Evolutionary conservation across 2,329 filamentous ascomycete species (phyloP).

Genomic region (Ceratocystis albifundus): DNA sequence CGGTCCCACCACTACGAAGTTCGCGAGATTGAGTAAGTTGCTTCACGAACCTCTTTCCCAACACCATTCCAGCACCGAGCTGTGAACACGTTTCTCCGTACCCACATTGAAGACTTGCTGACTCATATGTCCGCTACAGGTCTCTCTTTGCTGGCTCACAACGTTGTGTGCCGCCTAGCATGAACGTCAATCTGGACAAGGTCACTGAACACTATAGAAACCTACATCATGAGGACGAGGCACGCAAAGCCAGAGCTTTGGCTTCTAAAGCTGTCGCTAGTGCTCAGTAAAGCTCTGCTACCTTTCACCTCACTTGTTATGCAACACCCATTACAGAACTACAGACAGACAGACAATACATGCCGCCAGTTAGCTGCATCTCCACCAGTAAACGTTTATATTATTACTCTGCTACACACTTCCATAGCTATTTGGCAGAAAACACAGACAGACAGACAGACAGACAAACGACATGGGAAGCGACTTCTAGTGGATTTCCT

Average conservation of each 20-base stretch:
- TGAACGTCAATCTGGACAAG: constrained; percentile 40
- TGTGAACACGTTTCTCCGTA: too few species aligned
- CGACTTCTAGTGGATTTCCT: not conserved
- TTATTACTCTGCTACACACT: not conserved
- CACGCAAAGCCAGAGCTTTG: constrained; percentile 42
- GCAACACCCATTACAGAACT: constrained; percentile 1
- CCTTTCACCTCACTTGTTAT: not conserved
- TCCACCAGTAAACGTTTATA: constrained; percentile 1
- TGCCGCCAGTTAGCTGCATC: constrained; percentile 6
- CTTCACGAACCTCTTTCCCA: not conserved
- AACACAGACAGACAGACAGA: not conserved
- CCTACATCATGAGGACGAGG: constrained; percentile 44
- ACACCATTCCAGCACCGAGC: not conserved
- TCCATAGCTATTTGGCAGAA: not conserved
- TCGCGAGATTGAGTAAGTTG: constrained; percentile 46
- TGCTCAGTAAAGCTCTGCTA: not conserved
- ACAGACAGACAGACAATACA: constrained; percentile 7
- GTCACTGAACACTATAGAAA: constrained; percentile 47
- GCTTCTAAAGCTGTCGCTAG: constrained; percentile 29
- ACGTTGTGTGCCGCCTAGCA: constrained; percentile 21
- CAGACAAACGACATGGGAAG: not conserved
- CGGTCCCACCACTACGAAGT: constrained; percentile 41
- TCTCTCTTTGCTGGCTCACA: constrained; percentile 46
- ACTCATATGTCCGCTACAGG: constrained; percentile 35
- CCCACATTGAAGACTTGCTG: not conserved